Evolutionary conservation across 805 yeast genomes (phyloP), one percentile per base, ranked within the genome.

Genomic region (Metschnikowia henanensis): DNA sequence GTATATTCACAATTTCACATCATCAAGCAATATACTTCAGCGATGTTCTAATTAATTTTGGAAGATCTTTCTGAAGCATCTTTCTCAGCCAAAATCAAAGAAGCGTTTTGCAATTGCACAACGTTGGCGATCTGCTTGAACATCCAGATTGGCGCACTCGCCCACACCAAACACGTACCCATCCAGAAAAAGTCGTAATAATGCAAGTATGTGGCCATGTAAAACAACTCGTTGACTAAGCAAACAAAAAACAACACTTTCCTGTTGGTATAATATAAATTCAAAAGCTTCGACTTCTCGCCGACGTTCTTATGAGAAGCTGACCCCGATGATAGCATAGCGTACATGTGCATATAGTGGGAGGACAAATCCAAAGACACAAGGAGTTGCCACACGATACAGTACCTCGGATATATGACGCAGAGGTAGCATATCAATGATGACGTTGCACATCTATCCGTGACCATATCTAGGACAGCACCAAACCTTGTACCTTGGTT

Each of bases 271-370:
- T 94, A 94, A 74, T 94, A 94, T 51, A 92, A 75, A 54, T 83
- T 80, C 61, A 94, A 75, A 45, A 94, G 73, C 73, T 81, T 76
- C 50, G 86, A 83, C 53, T 83, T 81, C 56, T 81, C 76, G 43
- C 80, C 84, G 43, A 95, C 85, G 50, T 79, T 77, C 72, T 94
- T 94, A 69, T 94, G 99, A 33, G 91, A 81, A 8, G 77, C 62
- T 3, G 86, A 81, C 16, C 98, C 98, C 30, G 81, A 72, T 41
- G 83, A 76, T 56, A 91, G 72, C 69, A 89, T 86, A 32, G 98
- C 96, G 65, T 91, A 91, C 99, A 94, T 94, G 70, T 94, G 99
- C 87, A 94, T 87, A 70, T 94, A 94, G 64, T 94, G 99, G 40
- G 95, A 86, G 2, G 97, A 90, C 57, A 94, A 76, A 53, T 87